Evolutionary conservation across 805 yeast genomes (phyloP).

Genomic region (Cyberlindnera galapagoensis): DNA sequence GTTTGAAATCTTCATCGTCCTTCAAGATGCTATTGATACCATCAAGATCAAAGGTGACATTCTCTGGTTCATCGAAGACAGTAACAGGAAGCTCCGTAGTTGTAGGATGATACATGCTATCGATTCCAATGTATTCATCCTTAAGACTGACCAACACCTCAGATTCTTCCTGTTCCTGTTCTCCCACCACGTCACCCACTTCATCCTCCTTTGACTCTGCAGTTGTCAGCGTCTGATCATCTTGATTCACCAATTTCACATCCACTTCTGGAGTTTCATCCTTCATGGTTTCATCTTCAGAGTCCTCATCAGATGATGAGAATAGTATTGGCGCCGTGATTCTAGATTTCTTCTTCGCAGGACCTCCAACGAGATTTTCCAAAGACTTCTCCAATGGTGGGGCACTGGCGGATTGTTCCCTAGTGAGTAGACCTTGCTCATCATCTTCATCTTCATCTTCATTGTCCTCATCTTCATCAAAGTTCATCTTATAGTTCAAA

Average conservation of each 20-base stretch:
- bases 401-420: neutral
- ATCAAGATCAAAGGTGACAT: conserved; percentile 34
- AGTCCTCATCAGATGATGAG: conserved; percentile 26
- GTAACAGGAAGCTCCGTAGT: conserved; percentile 42
- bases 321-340: conserved; percentile 11
- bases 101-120: conserved; percentile 43
- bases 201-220: neutral
- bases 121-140: conserved; percentile 23
- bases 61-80: conserved; percentile 40
- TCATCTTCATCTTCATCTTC: conserved; percentile 9
- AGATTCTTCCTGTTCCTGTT: conserved; percentile 5
- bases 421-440: too few relatives aligned
- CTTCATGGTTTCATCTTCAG: conserved; percentile 25
- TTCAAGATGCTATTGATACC: conserved; percentile 48
- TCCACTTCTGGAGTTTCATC: conserved; percentile 19
- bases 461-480: conserved; percentile 12
- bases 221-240: neutral
- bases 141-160: conserved; percentile 14
- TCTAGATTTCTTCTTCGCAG: conserved; percentile 3
- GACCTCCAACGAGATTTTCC: conserved; percentile 1
- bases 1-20: conserved; percentile 67
- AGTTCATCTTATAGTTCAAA: conserved; percentile 14
- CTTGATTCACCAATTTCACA: neutral
- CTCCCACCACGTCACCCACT: too few relatives aligned
- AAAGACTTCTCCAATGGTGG: neutral